Evolutionary conservation across 805 yeast species (phyloP).

Genomic region (Kazachstania viticola): DNA sequence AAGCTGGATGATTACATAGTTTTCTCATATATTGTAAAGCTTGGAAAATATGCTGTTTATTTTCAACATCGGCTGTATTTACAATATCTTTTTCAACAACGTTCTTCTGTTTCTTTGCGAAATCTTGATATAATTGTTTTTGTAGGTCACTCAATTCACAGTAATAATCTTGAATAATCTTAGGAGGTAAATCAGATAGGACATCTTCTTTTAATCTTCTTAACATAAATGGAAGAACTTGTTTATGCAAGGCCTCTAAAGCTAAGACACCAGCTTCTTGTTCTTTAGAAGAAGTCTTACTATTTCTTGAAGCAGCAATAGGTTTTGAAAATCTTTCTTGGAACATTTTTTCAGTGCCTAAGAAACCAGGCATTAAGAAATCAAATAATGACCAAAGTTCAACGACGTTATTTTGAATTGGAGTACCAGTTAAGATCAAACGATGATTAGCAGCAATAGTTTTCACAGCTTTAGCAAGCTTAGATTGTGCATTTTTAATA

Average conservation of each 20-base stretch:
- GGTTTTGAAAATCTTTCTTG: slow-evolving; percentile 97
- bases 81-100: slow-evolving; percentile 55
- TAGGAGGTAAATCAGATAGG: slow-evolving; percentile 90
- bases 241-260: slow-evolving; percentile 89
- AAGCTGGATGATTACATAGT: slow-evolving; percentile 90
- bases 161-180: slow-evolving; percentile 94
- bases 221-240: slow-evolving; percentile 89
- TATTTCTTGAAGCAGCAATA: slow-evolving; percentile 83
- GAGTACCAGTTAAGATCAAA: slow-evolving; percentile 88
- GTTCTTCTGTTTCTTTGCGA: slow-evolving; percentile 73
- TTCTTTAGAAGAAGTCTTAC: slow-evolving; percentile 80
- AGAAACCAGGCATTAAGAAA: slow-evolving; percentile 95
- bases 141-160: slow-evolving; percentile 92
- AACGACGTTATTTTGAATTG: slow-evolving; percentile 92
- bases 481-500: slow-evolving; percentile 82
- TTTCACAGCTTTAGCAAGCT: slow-evolving; percentile 82
- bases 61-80: slow-evolving; percentile 35
- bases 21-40: slow-evolving; percentile 96
- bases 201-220: slow-evolving; percentile 96
- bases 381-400: slow-evolving; percentile 97
- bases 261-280: slow-evolving; percentile 97
- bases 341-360: slow-evolving; percentile 89
- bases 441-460: slow-evolving; percentile 76
- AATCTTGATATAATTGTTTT: slow-evolving; percentile 76
- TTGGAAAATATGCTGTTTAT: slow-evolving; percentile 90